Conservation (phyloP, 257 asterid species). For the Nicotiana tomentosiformis region DNA sequence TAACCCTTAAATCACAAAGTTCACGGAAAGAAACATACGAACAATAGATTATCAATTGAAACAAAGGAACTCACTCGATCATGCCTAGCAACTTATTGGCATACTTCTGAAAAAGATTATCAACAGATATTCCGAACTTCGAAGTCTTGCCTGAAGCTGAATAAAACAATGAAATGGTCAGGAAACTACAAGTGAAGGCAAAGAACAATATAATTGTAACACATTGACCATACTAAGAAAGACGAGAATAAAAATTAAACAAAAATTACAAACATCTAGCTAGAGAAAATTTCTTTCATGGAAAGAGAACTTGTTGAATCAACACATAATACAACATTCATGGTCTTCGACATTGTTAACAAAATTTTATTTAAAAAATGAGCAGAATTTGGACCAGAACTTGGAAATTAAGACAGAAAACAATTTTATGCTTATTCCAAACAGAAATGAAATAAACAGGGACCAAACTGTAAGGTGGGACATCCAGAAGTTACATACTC, state of each 20-base stretch:
- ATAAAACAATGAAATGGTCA: conserved; percentile 13
- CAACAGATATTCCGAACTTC: conserved; percentile 51
- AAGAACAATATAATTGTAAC: not conserved
- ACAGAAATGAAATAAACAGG: not conserved
- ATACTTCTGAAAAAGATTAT: conserved; percentile 53
- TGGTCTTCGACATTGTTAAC: not conserved
- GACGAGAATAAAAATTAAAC: not conserved
- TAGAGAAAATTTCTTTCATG: not conserved
- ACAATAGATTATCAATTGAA: not conserved
- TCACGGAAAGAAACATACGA: not conserved
- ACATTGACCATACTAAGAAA: not conserved
- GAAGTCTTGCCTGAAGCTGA: conserved; percentile 64
- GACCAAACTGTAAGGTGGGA: not conserved
- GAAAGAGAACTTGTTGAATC: not conserved
- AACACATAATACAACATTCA: not conserved
- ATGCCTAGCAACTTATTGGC: conserved; percentile 36
- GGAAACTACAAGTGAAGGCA: not conserved
- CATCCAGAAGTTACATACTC: not conserved
- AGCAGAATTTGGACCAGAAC: not conserved
- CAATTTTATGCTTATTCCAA: not conserved
- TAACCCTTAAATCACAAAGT: not conserved
- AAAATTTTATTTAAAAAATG: not conserved
- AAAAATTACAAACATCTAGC: not conserved
- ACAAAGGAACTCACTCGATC: conserved; percentile 58
- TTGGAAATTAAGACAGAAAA: not conserved